Conservation (phyloP, 148 eudicot species). For the Spergularia marina region DNA sequence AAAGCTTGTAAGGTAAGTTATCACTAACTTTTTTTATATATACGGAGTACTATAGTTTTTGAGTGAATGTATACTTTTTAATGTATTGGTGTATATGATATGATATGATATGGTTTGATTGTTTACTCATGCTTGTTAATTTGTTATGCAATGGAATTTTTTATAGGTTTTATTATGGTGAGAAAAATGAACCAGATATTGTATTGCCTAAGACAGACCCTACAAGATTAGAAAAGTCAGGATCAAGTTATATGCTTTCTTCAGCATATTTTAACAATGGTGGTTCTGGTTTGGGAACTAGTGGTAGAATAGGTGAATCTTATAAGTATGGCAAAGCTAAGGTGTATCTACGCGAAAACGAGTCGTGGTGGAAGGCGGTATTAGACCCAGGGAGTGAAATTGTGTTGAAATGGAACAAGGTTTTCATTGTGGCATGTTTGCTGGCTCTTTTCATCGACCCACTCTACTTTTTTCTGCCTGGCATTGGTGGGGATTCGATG, state of each 20-base stretch:
- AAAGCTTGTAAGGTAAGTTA: constrained; percentile 60
- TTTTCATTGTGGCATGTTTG: constrained; percentile 79
- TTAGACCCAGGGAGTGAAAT: constrained; percentile 94
- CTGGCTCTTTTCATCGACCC: constrained; percentile 92
- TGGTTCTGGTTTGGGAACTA: constrained; percentile 32
- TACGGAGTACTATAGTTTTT: constrained; percentile 9
- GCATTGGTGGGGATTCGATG: constrained; percentile 42
- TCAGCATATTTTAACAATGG: constrained; percentile 38
- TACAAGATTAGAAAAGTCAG: constrained; percentile 46
- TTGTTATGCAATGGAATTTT: background rate
- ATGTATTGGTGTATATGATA: background rate
- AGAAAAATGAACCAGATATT: constrained; percentile 45
- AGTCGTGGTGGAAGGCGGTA: constrained; percentile 60
- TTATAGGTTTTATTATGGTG: constrained; percentile 75
- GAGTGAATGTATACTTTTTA: background rate
- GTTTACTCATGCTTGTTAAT: constrained; percentile 1
- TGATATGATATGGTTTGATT: constrained; percentile 10
- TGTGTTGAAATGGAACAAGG: constrained; percentile 80
- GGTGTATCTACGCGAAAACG: constrained; percentile 52
- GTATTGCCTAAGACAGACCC: constrained; percentile 51
- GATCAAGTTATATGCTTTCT: constrained; percentile 51
- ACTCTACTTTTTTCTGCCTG: constrained; percentile 77
- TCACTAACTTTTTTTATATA: background rate
- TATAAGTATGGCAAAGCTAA: constrained; percentile 52
- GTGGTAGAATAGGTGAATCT: constrained; percentile 40